Base-by-base conservation (phyloP, 169 alveolate genomes). In the Plasmodium ovale region DNA sequence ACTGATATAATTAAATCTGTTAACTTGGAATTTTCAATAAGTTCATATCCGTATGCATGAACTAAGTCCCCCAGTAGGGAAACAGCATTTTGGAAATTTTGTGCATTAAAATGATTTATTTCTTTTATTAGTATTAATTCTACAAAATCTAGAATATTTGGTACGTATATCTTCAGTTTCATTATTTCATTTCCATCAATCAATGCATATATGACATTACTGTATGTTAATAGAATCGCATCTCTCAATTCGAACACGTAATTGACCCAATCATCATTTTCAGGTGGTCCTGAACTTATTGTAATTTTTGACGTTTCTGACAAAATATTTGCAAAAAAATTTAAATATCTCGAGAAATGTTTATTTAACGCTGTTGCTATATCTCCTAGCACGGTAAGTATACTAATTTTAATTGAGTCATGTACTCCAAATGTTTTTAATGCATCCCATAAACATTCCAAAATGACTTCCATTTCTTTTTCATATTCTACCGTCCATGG, bases 201-300 rank as follows among this genome's bases (percentile, higher is more conserved):
- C 92, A 96, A 85, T 44, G 98, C 98, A 88, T 96, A 95, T 9
- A 96, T 94, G 53, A 96, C 95, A 27, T 97, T 96, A 33, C 97
- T 94, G 77, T 94, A 95, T 23, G 98, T 96, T 87, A 95, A 95
- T 64, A 96, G 87, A 29, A 94, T 96, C 3, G 97, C 95, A 74
- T 95, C 98, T 37, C 98, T 94, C 27, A 96, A 95, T 69, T 95
- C 97, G 62, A 95, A 95, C 72, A 96, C 94, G 87, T 95, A 96
- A 93, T 94, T 94, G 37, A 95, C 77, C 98, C 98, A 96, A 68
- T 96, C 98, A 77, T 96, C 98, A 92, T 93, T 96, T 51, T 94
- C 96, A 37, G 92, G 87, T 3, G 98, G 97, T 25, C 98, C 98
- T 64, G 96, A 94, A 14, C 92, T 96, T 67, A 92, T 94, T 23